Percentiles rank a stretch among this genome's conserved stretches.
Conservation (phyloP, 139 green algal genomes). For the Haematococcus lacustris region DNA sequence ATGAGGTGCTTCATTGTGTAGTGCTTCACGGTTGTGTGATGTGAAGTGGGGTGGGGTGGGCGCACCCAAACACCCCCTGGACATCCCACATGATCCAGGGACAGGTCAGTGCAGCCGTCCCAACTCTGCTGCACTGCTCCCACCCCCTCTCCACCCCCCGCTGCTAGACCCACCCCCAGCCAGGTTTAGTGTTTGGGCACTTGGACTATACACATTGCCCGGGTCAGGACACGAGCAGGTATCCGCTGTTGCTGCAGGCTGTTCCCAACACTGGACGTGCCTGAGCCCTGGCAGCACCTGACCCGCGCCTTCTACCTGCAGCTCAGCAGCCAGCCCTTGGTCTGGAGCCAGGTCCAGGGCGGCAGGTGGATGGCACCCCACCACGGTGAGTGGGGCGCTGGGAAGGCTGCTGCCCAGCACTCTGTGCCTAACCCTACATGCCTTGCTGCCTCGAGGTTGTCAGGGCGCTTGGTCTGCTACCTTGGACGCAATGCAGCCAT, state of each 20-base stretch:
- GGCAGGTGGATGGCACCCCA: neutral
- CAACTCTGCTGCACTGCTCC: neutral
- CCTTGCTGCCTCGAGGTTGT: neutral
- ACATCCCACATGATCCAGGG: neutral
- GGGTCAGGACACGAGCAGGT: neutral
- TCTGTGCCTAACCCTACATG: neutral
- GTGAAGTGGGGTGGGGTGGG: too few species aligned
- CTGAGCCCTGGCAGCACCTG: neutral
- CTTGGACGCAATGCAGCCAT: neutral
- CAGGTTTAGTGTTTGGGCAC: neutral
- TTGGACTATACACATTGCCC: neutral
- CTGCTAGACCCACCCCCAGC: neutral
- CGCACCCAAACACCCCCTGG: too few species aligned
- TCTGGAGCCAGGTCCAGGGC: neutral
- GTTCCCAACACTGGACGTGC: neutral
- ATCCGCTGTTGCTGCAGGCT: neutral
- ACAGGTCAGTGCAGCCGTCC: neutral
- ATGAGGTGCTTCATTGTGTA: neutral
- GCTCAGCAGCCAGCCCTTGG: neutral
- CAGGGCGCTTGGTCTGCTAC: neutral
- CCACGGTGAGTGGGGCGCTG: neutral
- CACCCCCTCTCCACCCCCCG: neutral
- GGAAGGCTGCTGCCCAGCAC: neutral
- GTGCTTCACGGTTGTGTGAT: neutral
- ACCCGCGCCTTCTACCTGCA: neutral